Evolutionary conservation across 164 flowering plant genomes (phyloP).

Genomic region (Tetracentron sinense): DNA sequence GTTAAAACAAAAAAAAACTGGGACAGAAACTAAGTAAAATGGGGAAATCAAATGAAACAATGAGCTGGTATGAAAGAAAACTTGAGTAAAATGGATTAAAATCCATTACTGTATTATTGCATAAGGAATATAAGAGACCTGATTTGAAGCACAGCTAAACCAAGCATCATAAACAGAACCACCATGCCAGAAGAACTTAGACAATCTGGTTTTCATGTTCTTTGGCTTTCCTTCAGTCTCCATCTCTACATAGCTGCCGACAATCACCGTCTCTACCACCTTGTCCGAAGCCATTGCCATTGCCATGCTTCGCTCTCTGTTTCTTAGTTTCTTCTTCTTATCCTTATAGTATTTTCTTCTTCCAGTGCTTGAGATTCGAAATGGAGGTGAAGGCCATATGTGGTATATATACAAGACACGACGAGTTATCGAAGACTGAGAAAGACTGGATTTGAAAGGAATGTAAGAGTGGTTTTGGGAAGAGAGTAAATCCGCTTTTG

Average conservation of each 20-base stretch:
- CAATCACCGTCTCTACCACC: constrained; percentile 76
- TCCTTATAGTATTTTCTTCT: neutral
- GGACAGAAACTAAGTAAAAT: neutral
- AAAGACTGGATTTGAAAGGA: constrained; percentile 24
- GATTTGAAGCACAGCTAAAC: constrained; percentile 98
- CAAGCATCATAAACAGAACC: constrained; percentile 98
- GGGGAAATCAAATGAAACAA: too few relatives aligned
- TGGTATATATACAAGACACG: constrained; percentile 33
- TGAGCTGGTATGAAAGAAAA: neutral
- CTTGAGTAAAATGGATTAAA: neutral
- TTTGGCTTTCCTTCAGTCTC: constrained; percentile 65
- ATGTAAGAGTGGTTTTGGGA: constrained; percentile 22
- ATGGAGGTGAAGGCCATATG: constrained; percentile 4
- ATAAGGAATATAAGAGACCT: constrained; percentile 36
- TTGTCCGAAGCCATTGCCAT: constrained; percentile 52
- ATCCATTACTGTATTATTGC: neutral
- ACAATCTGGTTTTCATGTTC: constrained; percentile 47
- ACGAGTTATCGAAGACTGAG: constrained; percentile 23
- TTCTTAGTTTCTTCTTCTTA: neutral
- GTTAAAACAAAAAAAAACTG: neutral
- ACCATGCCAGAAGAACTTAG: constrained; percentile 89
- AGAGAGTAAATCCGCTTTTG: constrained; percentile 18
- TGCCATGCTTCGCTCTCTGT: neutral
- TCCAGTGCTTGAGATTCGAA: constrained; percentile 2
- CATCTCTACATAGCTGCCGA: constrained; percentile 91